These are phyloP conservation scores for Candida saitoana DNA, from an alignment of 805 yeast species.

Conservation along the genomic window DNA sequence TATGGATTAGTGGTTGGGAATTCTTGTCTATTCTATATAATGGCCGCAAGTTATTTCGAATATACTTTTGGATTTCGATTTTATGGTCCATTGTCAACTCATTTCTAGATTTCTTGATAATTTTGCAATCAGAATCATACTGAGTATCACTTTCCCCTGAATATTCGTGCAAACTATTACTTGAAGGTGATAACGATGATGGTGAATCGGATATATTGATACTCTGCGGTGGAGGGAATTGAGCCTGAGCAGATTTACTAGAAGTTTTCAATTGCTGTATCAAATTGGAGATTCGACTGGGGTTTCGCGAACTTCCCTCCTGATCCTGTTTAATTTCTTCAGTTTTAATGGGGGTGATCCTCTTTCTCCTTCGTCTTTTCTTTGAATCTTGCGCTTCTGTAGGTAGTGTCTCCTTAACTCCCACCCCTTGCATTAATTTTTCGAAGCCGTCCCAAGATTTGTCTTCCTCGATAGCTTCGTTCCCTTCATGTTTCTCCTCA, in stretches of 20 bases:
- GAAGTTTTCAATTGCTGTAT: slow-evolving; percentile 19
- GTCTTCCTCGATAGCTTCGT: slow-evolving; percentile 8
- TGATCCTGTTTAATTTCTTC: background rate
- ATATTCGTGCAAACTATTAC: slow-evolving; percentile 8
- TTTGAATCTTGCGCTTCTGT: background rate
- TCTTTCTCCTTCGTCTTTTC: slow-evolving; percentile 9
- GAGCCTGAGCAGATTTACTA: background rate
- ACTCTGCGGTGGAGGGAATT: background rate
- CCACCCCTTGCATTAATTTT: slow-evolving; percentile 16
- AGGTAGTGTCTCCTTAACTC: background rate
- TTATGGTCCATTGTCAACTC: slow-evolving; percentile 45
- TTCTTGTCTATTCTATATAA: slow-evolving; percentile 37
- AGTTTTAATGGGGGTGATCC: slow-evolving; percentile 7
- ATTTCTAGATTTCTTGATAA: slow-evolving; percentile 4
- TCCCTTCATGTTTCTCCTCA: too few relatives aligned
- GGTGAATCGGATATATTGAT: slow-evolving; percentile 8
- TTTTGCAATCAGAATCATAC: slow-evolving; percentile 8
- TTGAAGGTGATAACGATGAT: slow-evolving; percentile 7
- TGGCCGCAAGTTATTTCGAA: slow-evolving; percentile 50
- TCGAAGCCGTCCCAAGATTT: slow-evolving; percentile 38
- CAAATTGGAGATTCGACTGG: slow-evolving; percentile 17
- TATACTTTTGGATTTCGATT: slow-evolving; percentile 50
- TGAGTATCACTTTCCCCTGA: slow-evolving; percentile 11
- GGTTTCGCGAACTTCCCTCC: background rate
- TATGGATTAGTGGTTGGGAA: slow-evolving; percentile 19